A percentile compares a stretch with the other conserved stretches of the same genome.
These are phyloP conservation scores for Clathrus columnatus DNA, from an alignment of 768 basidiomycete genomes.

Conservation along the genomic window DNA sequence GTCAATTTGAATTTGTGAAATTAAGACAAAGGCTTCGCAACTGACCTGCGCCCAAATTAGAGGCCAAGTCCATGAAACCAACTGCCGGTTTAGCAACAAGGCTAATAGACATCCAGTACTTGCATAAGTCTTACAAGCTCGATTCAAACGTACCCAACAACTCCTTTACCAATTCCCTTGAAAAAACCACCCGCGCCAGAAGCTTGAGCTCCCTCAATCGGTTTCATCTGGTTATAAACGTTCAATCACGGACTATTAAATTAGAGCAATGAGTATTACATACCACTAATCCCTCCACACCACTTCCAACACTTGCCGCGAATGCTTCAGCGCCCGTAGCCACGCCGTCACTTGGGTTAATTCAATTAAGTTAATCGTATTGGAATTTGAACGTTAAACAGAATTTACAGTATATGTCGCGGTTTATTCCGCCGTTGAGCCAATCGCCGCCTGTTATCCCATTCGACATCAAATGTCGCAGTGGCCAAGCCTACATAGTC, in stretches of 20 bases:
- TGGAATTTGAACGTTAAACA: not conserved
- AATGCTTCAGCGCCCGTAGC: conserved; percentile 91
- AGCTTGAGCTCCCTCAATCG: conserved; percentile 91
- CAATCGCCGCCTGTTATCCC: conserved; percentile 81
- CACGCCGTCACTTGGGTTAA: conserved; percentile 84
- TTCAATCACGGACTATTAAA: not conserved
- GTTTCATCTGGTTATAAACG: conserved; percentile 62
- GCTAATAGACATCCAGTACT: conserved; percentile 29
- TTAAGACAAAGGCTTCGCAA: conserved; percentile 2
- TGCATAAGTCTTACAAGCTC: conserved; percentile 2
- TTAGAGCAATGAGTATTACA: conserved; percentile 34
- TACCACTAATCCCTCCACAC: conserved; percentile 91
- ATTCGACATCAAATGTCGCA: conserved; percentile 94
- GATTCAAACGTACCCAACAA: conserved; percentile 64
- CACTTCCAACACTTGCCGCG: conserved; percentile 89
- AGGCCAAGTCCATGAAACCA: conserved; percentile 91
- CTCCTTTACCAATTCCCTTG: conserved; percentile 93
- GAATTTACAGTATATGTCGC: conserved; percentile 70
- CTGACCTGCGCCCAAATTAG: conserved; percentile 85
- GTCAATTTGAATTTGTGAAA: not conserved
- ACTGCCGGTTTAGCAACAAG: conserved; percentile 95
- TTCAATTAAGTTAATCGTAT: conserved; percentile 5
- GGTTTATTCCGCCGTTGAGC: conserved; percentile 90
- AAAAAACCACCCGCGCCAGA: conserved; percentile 95
- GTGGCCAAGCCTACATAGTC: conserved; percentile 73